phyloP scores from a whole-genome alignment of 306 rosid genomes.

The Castanospermum australe region DNA sequence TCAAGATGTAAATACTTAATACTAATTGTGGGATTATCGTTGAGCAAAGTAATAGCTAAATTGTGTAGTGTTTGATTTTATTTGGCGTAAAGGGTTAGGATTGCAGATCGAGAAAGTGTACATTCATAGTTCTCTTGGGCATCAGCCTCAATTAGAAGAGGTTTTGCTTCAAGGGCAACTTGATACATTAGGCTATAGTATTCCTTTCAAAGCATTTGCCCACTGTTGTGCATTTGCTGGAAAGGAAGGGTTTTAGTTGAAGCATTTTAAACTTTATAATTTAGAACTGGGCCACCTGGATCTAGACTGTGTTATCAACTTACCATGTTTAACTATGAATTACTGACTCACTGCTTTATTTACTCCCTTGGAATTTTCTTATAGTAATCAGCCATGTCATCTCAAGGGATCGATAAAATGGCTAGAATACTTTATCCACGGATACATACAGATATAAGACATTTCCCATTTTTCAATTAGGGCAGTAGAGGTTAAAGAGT shows the following conservation, averaged over 20 bases:
- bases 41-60: background rate
- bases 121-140: conserved; percentile 19
- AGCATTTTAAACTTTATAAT: conserved; percentile 1
- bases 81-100: conserved; percentile 4
- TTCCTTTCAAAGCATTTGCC: background rate
- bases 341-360: background rate
- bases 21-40: background rate
- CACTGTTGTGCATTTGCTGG: conserved; percentile 11
- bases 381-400: background rate
- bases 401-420: background rate
- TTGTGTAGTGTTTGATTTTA: background rate
- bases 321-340: background rate
- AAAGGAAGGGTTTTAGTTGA: conserved; percentile 20
- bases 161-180: background rate
- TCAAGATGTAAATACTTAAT: background rate
- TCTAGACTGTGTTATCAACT: background rate
- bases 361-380: background rate
- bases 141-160: background rate
- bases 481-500: background rate
- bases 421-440: background rate
- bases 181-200: background rate
- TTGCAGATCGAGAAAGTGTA: background rate
- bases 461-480: background rate
- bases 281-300: background rate
- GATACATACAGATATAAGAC: background rate